phyloP scores from a whole-genome alignment of 139 green algal genomes.

The Chlamydomonas sp. region DNA sequence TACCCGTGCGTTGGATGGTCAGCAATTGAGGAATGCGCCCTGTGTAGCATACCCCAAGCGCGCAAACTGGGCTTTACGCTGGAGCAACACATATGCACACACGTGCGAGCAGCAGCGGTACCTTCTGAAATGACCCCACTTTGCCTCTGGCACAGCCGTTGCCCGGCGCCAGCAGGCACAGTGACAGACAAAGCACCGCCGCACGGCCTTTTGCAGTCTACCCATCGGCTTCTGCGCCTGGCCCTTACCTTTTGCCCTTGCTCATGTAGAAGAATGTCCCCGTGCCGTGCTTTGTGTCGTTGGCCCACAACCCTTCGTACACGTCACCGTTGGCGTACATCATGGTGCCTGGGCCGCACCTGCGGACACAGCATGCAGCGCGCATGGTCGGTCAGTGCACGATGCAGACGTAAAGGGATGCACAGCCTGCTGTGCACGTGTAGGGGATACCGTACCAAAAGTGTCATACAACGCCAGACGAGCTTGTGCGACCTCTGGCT shows the following conservation, averaged over 20 bases:
- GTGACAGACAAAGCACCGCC: neutral
- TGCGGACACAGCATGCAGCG: conserved; percentile 18
- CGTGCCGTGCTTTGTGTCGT: conserved; percentile 74
- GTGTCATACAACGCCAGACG: too few relatives aligned
- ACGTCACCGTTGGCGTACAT: conserved; percentile 73
- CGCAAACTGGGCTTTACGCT: too few relatives aligned
- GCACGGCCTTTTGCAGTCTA: neutral
- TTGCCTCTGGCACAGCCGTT: neutral
- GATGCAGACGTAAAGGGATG: too few relatives aligned
- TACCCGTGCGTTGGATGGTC: too few relatives aligned
- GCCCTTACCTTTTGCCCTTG: conserved; percentile 52
- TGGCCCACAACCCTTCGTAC: conserved; percentile 73
- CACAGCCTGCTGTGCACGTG: too few relatives aligned
- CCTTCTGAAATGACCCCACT: too few relatives aligned
- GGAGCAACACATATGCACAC: too few relatives aligned
- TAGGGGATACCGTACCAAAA: too few relatives aligned
- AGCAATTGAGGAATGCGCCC: too few relatives aligned
- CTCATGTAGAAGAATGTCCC: conserved; percentile 71
- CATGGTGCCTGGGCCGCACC: conserved; percentile 67
- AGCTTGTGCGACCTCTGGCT: too few relatives aligned
- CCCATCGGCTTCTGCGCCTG: neutral
- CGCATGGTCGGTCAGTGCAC: neutral
- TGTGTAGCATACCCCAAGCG: too few relatives aligned
- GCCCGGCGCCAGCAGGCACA: neutral
- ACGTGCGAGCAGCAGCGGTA: too few relatives aligned